Evolutionary conservation across 345 rosid species (phyloP).

Genomic region (Citrus maxima): DNA sequence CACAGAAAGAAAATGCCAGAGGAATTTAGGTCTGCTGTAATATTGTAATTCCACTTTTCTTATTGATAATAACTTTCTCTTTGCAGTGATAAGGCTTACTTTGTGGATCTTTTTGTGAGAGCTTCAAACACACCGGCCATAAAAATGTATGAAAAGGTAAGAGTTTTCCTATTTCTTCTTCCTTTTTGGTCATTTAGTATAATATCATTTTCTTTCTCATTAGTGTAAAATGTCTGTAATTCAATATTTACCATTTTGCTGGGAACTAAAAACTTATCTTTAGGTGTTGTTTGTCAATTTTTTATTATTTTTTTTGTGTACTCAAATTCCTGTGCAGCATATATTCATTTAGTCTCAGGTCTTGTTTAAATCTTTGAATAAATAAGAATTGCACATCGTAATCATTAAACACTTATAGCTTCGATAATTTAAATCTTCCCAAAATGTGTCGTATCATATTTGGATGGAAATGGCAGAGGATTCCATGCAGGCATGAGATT

Average conservation of each 20-base stretch:
- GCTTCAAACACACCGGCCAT: conserved; percentile 94
- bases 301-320: background rate
- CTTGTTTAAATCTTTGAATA: background rate
- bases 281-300: background rate
- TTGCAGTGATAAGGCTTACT: conserved; percentile 86
- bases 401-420: background rate
- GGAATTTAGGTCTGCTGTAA: background rate
- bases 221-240: background rate
- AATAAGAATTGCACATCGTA: background rate
- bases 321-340: background rate
- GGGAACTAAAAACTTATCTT: background rate
- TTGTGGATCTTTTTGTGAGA: conserved; percentile 93
- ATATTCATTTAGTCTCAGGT: background rate
- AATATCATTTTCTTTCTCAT: conserved; percentile 1
- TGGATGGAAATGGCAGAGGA: background rate
- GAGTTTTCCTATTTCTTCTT: background rate
- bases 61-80: conserved; percentile 10
- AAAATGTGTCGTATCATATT: background rate
- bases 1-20: background rate
- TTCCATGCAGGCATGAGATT: background rate
- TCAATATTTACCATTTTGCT: background rate
- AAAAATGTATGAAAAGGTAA: conserved; percentile 98
- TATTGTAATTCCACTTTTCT: background rate
- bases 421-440: background rate
- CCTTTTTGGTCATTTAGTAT: background rate